Percentiles rank a stretch among this genome's conserved stretches.
Conservation (phyloP, 2,329 filamentous ascomycete genomes). For the Alternaria burnsii region DNA sequence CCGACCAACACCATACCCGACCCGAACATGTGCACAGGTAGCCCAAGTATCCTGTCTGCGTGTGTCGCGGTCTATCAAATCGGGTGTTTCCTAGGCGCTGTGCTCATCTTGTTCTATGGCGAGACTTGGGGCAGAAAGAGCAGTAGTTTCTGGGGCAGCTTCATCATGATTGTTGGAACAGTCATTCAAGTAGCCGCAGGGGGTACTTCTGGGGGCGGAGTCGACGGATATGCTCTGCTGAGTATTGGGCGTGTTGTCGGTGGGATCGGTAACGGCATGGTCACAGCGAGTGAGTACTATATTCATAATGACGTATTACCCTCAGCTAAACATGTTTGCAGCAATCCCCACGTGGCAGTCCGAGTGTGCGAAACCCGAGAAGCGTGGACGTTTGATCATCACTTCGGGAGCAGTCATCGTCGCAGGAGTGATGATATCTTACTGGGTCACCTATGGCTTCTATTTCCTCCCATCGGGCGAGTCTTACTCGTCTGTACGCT, state of each 20-base stretch:
- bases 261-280: constrained; percentile 52
- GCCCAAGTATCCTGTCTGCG: constrained; percentile 25
- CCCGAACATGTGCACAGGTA: constrained; percentile 24
- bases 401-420: constrained; percentile 54
- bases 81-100: constrained; percentile 54
- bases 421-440: constrained; percentile 48
- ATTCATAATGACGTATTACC: constrained; percentile 15
- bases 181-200: constrained; percentile 59
- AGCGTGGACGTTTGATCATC: constrained; percentile 38
- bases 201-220: constrained; percentile 42
- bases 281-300: constrained; percentile 58
- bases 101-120: constrained; percentile 55
- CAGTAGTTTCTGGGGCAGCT: constrained; percentile 31
- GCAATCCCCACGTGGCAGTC: constrained; percentile 24
- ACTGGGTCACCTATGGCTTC: constrained; percentile 50
- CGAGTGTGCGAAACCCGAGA: constrained; percentile 43
- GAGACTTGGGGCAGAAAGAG: constrained; percentile 62
- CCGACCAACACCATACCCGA: constrained; percentile 12
- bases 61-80: constrained; percentile 33
- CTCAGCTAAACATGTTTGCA: neutral
- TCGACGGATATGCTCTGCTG: constrained; percentile 66
- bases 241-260: constrained; percentile 18
- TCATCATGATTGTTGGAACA: constrained; percentile 59
- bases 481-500: constrained; percentile 14
- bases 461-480: constrained; percentile 18